phyloP scores from a whole-genome alignment of 2,329 filamentous ascomycete genomes.

The Didymella pomorum region DNA sequence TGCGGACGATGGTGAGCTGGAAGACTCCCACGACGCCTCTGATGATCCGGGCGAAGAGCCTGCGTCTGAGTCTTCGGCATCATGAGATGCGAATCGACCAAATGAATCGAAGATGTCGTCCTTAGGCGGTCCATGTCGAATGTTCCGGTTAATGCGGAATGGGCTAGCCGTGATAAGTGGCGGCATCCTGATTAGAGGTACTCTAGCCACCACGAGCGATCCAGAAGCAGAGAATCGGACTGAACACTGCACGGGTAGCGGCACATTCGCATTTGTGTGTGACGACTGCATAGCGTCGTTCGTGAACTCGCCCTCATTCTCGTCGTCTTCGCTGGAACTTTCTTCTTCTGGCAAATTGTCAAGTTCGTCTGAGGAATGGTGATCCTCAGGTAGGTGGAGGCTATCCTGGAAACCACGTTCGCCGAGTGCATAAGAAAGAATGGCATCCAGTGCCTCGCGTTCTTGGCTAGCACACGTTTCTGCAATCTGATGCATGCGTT shows the following conservation, averaged over 20 bases:
- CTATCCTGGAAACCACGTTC: conserved; percentile 67
- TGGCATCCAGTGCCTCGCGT: conserved; percentile 66
- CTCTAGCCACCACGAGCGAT: conserved; percentile 58
- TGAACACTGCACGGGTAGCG: conserved; percentile 66
- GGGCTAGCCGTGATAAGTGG: conserved; percentile 31
- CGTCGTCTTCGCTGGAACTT: conserved; percentile 85
- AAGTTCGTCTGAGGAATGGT: conserved; percentile 60
- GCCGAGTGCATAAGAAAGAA: conserved; percentile 67
- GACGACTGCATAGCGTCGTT: conserved; percentile 62
- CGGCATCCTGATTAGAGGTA: conserved; percentile 55
- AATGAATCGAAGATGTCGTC: conserved; percentile 70
- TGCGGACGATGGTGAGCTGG: conserved; percentile 50
- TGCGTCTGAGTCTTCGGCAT: conserved; percentile 32
- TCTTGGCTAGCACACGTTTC: conserved; percentile 62
- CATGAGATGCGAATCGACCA: conserved; percentile 55
- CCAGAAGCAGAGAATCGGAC: conserved; percentile 66
- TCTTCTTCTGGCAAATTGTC: conserved; percentile 63
- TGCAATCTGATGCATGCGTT: conserved; percentile 63
- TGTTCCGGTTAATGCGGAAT: conserved; percentile 39
- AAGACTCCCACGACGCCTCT: conserved; percentile 46
- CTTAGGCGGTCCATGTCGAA: conserved; percentile 39
- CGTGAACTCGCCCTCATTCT: conserved; percentile 61
- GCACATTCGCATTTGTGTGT: conserved; percentile 70
- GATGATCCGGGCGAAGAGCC: conserved; percentile 41
- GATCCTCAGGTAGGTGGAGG: conserved; percentile 56